A percentile compares a stretch with the other conserved stretches of the same genome.
phyloP scores from a whole-genome alignment of 148 eudicot species.

The Cornus suecica region DNA sequence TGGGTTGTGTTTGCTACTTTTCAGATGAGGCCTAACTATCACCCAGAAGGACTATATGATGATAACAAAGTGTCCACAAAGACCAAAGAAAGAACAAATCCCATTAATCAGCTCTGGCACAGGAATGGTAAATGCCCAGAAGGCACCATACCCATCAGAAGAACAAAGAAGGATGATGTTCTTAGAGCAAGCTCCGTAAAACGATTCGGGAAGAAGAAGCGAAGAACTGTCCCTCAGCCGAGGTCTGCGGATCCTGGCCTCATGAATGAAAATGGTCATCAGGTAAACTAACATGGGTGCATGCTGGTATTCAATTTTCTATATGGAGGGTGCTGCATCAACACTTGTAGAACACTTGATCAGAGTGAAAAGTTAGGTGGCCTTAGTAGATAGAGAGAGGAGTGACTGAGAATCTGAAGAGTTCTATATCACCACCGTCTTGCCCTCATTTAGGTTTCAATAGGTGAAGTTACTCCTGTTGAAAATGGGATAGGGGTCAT shows the following conservation, averaged over 20 bases:
- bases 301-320: too few relatives aligned
- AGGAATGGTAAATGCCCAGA: slow-evolving; percentile 65
- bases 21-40: slow-evolving; percentile 80
- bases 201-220: slow-evolving; percentile 83
- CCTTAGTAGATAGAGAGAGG: too few relatives aligned
- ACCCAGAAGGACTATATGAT: slow-evolving; percentile 77
- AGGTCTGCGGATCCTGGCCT: slow-evolving; percentile 96
- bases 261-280: slow-evolving; percentile 87
- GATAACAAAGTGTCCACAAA: slow-evolving; percentile 45
- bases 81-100: slow-evolving; percentile 23
- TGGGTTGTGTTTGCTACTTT: slow-evolving; percentile 10
- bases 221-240: slow-evolving; percentile 58
- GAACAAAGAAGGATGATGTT: slow-evolving; percentile 79
- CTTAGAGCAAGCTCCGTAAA: slow-evolving; percentile 85
- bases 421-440: too few relatives aligned
- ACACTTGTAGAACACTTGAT: too few relatives aligned
- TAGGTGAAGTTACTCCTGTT: too few relatives aligned
- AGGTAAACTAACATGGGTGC: slow-evolving; percentile 35
- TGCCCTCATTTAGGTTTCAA: too few relatives aligned
- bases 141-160: slow-evolving; percentile 79
- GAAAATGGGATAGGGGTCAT: too few relatives aligned
- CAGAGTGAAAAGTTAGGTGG: too few relatives aligned
- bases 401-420: too few relatives aligned
- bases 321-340: too few relatives aligned
- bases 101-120: slow-evolving; percentile 80